Conservation (phyloP, 805 yeast genomes). For the Hanseniaspora mollemarum region DNA sequence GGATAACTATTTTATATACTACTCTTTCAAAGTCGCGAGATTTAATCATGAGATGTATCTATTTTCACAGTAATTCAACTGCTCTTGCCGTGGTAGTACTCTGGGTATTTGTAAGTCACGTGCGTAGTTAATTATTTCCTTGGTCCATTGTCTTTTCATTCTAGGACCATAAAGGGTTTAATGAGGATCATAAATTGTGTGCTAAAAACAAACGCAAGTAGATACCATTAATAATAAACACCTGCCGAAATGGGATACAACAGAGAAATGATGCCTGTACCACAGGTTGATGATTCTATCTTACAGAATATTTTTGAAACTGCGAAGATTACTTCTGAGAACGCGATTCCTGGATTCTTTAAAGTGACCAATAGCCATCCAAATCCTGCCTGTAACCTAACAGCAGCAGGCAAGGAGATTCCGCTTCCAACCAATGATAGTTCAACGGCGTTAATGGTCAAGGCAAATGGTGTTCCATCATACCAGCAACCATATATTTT, state of each 20-base stretch:
- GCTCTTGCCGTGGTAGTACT: no score
- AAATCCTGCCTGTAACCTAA: constrained; percentile 24
- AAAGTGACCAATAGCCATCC: constrained; percentile 36
- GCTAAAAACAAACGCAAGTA: no score
- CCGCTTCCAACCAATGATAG: constrained; percentile 18
- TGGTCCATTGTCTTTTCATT: no score
- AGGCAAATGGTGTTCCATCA: constrained; percentile 12
- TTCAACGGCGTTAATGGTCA: constrained; percentile 20
- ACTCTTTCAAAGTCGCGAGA: no score
- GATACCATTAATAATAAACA: neutral
- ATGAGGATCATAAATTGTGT: no score
- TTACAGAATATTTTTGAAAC: constrained; percentile 21
- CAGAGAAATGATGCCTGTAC: constrained; percentile 8
- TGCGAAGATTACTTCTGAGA: constrained; percentile 18
- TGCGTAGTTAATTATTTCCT: no score
- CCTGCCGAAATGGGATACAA: neutral
- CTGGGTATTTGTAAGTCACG: no score
- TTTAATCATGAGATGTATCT: no score
- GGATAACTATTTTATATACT: no score
- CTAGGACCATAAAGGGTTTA: no score
- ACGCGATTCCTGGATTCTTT: constrained; percentile 34
- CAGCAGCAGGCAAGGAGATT: constrained; percentile 23
- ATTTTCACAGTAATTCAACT: no score
- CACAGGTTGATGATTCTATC: neutral
- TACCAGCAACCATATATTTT: constrained; percentile 22